phyloP scores from a whole-genome alignment of 2,329 filamentous ascomycete genomes.

The Pezicula radicicola region DNA sequence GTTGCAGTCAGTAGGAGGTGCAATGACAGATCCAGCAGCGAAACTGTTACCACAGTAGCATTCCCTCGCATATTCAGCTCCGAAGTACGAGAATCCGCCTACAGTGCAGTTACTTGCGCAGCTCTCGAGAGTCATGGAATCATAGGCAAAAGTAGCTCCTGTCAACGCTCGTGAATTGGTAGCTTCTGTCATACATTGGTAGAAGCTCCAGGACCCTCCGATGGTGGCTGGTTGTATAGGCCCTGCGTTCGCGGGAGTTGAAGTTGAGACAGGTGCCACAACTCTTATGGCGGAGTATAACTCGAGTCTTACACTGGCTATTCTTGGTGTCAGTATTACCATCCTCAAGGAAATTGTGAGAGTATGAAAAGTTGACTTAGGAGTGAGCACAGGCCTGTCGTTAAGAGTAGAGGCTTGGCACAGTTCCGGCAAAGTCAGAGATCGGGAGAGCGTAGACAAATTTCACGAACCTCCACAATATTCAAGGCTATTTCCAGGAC shows the following conservation, averaged over 20 bases:
- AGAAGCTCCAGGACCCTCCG: conserved; percentile 1
- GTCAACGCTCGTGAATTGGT: conserved; percentile 10
- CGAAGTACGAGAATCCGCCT: conserved; percentile 27
- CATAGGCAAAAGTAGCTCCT: conserved; percentile 7
- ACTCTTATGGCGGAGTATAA: background rate
- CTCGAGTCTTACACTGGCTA: background rate
- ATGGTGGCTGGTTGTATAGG: conserved; percentile 1
- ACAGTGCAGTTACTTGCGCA: conserved; percentile 17
- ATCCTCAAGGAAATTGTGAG: no score
- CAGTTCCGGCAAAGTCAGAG: no score
- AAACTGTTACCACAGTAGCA: conserved; percentile 14
- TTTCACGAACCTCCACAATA: conserved; percentile 21
- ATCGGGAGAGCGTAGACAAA: no score
- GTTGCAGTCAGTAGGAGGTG: conserved; percentile 17
- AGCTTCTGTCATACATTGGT: conserved; percentile 4
- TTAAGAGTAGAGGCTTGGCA: no score
- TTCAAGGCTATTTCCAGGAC: conserved; percentile 22
- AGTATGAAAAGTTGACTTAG: no score
- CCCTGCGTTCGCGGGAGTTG: background rate
- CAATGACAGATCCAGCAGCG: conserved; percentile 3
- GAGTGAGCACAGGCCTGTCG: no score
- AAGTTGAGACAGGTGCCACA: background rate
- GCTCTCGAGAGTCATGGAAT: conserved; percentile 22
- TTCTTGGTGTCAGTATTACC: no score
- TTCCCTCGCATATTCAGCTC: conserved; percentile 17